phyloP scores from a whole-genome alignment of 352 stramenopile genomes.

The Globisporangium carolinianum region DNA sequence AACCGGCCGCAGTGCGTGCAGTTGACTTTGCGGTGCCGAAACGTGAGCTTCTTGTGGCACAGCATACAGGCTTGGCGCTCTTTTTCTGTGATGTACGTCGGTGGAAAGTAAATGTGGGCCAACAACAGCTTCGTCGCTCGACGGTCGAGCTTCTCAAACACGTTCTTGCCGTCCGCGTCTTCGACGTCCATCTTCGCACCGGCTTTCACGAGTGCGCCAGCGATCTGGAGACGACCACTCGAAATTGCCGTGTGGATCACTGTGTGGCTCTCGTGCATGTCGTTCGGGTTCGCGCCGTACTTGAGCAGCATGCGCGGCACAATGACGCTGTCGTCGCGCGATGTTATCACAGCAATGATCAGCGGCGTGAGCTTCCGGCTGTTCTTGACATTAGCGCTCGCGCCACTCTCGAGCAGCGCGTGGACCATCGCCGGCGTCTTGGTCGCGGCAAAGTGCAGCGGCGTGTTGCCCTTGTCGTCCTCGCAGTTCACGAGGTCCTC shows the following conservation, averaged over 20 bases:
- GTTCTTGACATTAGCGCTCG: slow-evolving; percentile 84
- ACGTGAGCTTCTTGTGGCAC: slow-evolving; percentile 83
- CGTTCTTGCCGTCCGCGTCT: slow-evolving; percentile 73
- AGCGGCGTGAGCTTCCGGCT: slow-evolving; percentile 78
- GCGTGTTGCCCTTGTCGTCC: slow-evolving; percentile 85
- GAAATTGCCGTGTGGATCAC: slow-evolving; percentile 83
- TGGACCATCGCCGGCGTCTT: slow-evolving; percentile 83
- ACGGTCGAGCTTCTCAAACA: slow-evolving; percentile 81
- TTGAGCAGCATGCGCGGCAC: slow-evolving; percentile 86
- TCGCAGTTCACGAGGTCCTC: slow-evolving; percentile 81
- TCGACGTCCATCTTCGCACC: slow-evolving; percentile 86
- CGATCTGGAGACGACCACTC: slow-evolving; percentile 57
- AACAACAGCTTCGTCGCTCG: slow-evolving; percentile 66
- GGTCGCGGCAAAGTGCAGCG: slow-evolving; percentile 80
- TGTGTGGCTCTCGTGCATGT: slow-evolving; percentile 84
- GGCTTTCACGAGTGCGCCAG: slow-evolving; percentile 69
- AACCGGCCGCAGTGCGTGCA: slow-evolving; percentile 81
- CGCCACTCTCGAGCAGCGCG: slow-evolving; percentile 65
- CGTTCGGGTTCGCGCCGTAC: slow-evolving; percentile 82
- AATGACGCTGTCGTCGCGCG: slow-evolving; percentile 73
- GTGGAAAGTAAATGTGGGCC: slow-evolving; percentile 83
- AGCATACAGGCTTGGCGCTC: slow-evolving; percentile 80
- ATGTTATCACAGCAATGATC: slow-evolving; percentile 87
- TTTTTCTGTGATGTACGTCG: slow-evolving; percentile 83
- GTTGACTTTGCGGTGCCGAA: slow-evolving; percentile 80